phyloP scores from a whole-genome alignment of 257 asterid species.

The Solanum gracilifrons region DNA sequence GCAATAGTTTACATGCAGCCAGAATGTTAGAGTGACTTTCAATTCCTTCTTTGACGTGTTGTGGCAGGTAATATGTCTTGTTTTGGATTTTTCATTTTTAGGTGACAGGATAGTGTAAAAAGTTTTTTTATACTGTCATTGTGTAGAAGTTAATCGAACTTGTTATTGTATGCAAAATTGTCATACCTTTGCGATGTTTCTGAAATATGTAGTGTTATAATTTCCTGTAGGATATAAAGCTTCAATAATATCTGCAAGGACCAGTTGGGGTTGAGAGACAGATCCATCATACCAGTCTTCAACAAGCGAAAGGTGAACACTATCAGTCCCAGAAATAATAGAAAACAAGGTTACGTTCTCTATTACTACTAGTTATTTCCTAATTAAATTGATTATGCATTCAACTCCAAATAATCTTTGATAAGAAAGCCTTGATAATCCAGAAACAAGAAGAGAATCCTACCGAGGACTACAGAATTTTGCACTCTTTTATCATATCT shows the following conservation, averaged over 20 bases:
- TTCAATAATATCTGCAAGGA: conserved; percentile 67
- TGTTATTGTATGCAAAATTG: background rate
- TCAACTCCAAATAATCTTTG: background rate
- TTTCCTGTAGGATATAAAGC: conserved; percentile 72
- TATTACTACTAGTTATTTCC: background rate
- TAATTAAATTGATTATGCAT: background rate
- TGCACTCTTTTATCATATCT: conserved; percentile 71
- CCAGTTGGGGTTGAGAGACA: conserved; percentile 82
- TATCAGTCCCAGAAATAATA: background rate
- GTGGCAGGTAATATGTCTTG: background rate
- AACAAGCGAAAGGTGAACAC: background rate
- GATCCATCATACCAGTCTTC: conserved; percentile 94
- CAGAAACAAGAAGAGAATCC: conserved; percentile 1
- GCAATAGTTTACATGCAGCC: conserved; percentile 5
- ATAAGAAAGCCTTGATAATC: background rate
- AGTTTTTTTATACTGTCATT: background rate
- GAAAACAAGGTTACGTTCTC: background rate
- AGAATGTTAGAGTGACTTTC: background rate
- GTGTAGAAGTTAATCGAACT: background rate
- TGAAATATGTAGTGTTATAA: conserved; percentile 47
- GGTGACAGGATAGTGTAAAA: background rate
- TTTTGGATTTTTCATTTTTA: too few species aligned
- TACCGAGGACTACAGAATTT: conserved; percentile 52
- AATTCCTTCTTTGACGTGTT: background rate
- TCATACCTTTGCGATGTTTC: conserved; percentile 82